Evolutionary conservation across 257 asterid genomes (phyloP), one percentile per base, ranked within the genome.

Genomic region (Cruciata laevipes): DNA sequence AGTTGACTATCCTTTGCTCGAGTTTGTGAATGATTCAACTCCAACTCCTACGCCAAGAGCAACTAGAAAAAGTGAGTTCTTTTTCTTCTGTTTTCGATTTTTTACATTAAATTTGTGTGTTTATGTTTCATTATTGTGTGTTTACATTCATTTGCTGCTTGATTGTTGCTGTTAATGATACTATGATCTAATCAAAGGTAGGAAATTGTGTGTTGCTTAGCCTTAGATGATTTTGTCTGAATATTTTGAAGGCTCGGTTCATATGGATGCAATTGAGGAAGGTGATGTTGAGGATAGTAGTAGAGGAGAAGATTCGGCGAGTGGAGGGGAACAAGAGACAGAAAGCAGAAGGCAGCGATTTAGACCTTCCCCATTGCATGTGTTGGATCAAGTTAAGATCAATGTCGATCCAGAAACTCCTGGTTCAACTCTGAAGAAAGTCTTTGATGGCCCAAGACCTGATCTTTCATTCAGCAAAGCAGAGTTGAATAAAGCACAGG

Each of bases 381-480:
- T 89, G 21, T 63, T 91, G 83, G 87, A 84, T 61, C 89, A 84
- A 31, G 84, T 91, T 6, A 85, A 71, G 67, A 71, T 91, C 80
- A 89, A 91, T 10, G 81, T 87, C 8, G 85, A 84, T 7, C 91
- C 94, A 1, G 85, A 84, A 61, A 84, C 86, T n/a, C 96, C 95
- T 0, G 71, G 72, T 38, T 87, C 95, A 7, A 87, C 95, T 33
- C 69, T 91, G 61, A 87, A 76, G 53, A 85, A 74, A 7, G 61
- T 83, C 18, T 38, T 87, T 17, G 73, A 23, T 76, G 69, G 70
- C 71, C 72, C 93, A 17, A 75, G 27, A 66, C 68, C 84, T 1
- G 83, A 83, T 47, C 75, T 84, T 12, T 76, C 87, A 9, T 89
- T 74, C 84, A 91, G 82, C 76, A 85, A 66, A 77, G 82, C 60